Conservation (phyloP, 192 early-diverging fungal genomes). For the Rhizophagus sp. region DNA sequence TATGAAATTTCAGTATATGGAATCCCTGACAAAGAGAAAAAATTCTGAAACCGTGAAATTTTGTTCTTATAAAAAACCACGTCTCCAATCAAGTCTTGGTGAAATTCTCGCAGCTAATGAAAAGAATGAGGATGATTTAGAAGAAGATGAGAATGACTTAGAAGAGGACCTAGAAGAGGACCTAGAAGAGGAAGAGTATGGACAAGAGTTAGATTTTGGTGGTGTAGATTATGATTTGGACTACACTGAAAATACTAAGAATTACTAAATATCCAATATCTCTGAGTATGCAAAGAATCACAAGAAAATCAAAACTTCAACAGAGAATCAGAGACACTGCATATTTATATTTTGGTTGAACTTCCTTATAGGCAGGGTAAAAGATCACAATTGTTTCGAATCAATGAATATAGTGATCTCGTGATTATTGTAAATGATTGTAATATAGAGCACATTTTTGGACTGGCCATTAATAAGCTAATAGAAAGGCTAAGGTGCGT, state of each 20-base stretch:
- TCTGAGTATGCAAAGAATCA: neutral
- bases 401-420: neutral
- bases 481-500: neutral
- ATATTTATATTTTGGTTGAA: neutral
- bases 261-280: neutral
- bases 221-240: neutral
- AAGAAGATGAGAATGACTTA: too few species aligned
- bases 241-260: neutral
- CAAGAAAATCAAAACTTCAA: neutral
- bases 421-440: neutral
- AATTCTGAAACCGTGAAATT: too few species aligned
- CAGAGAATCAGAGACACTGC: neutral
- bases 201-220: too few species aligned
- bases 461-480: neutral
- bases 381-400: neutral
- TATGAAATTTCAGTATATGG: too few species aligned
- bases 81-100: too few species aligned
- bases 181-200: too few species aligned
- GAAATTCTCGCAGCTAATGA: too few species aligned
- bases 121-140: too few species aligned
- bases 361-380: neutral
- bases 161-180: too few species aligned
- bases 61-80: too few species aligned
- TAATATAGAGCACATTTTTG: neutral
- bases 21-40: too few species aligned